phyloP scores from a whole-genome alignment of 2,329 filamentous ascomycete genomes.

The Aspergillus aculeatus region DNA sequence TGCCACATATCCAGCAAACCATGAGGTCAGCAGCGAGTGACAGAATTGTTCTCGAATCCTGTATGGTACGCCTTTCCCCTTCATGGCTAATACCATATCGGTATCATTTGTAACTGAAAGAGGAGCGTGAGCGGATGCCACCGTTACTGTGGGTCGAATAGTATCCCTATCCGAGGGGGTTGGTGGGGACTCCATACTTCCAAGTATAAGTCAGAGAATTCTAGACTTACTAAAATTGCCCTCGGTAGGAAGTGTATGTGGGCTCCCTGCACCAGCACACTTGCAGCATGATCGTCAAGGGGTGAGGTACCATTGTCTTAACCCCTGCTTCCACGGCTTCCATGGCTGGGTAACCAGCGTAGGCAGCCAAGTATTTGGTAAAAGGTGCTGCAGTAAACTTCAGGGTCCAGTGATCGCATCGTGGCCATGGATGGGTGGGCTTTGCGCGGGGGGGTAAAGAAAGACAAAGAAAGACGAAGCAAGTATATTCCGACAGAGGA shows the following conservation, averaged over 20 bases:
- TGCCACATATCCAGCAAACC: constrained; percentile 2
- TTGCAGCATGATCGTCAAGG: constrained; percentile 4
- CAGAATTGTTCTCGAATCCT: constrained; percentile 3
- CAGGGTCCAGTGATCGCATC: neutral
- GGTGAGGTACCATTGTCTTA: constrained; percentile 2
- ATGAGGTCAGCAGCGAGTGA: neutral
- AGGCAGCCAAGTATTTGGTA: constrained; percentile 4
- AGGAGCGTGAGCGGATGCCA: neutral
- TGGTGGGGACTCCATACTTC: neutral
- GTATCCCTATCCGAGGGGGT: neutral
- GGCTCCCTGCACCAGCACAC: neutral
- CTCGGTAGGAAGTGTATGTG: neutral
- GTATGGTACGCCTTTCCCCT: neutral
- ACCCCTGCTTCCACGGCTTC: constrained; percentile 8
- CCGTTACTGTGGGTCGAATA: neutral
- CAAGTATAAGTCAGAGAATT: constrained; percentile 6
- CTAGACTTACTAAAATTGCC: constrained; percentile 3
- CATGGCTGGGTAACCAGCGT: neutral
- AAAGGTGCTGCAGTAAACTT: neutral
- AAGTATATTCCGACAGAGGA: constrained; percentile 4
- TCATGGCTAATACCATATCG: neutral
- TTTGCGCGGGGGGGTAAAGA: no score
- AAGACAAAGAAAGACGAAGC: neutral
- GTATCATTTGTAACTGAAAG: neutral
- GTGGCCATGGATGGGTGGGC: neutral